Base-by-base conservation (phyloP, 495 filamentous ascomycete species). In the Jackrogersella minutella region DNA sequence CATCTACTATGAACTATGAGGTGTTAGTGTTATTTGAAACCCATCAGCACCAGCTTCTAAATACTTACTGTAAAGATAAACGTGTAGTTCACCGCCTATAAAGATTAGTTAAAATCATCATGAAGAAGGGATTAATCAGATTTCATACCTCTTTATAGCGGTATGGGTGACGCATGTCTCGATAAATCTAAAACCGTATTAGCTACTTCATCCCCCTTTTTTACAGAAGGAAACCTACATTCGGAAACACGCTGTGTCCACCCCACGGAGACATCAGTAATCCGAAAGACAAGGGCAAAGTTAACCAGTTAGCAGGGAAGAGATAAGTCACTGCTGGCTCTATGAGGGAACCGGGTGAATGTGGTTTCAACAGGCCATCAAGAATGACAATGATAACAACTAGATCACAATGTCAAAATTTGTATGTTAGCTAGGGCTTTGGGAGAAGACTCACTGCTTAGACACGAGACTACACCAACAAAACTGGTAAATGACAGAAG, bases 251-350 rank as follows among this genome's bases (percentile, higher is more conserved):
- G 53, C 87, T 85, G 73, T 98, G 95, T 6, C 95, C 95, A 66
- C 95, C 95, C 93, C 93, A 99, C 1, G 94, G 93, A 21, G 93
- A 91, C 93, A 97, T 97, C 24, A 98, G 82, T 9, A 99, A 81
- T n/a, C 95, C 95, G 70, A 98, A 93, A 28, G 91, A 91, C 16
- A 97, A 79, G n/a, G 95, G 95, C 16, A 99, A 66, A 1, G 93
- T 96, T 40, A 86, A 81, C 95, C 95, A 99, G 70, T 93, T 90
- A 13, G 84, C 77, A 1, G 95, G 95, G 61, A 96, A 90, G 37
- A 94, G 76, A 73, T 88, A 86, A 0, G 92, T 96, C 34, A 75
- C 78, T 31, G 93, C 91, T n/a, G 95, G 95, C 54, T 95, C 83
- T 30, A 87, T 81, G 6, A 99, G 85, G 3, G 93, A 97, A 10